A percentile compares a stretch with the other conserved stretches of the same genome.
phyloP scores from a whole-genome alignment of 1,139 yeast species.

The Sugiyamaella neomexicana region DNA sequence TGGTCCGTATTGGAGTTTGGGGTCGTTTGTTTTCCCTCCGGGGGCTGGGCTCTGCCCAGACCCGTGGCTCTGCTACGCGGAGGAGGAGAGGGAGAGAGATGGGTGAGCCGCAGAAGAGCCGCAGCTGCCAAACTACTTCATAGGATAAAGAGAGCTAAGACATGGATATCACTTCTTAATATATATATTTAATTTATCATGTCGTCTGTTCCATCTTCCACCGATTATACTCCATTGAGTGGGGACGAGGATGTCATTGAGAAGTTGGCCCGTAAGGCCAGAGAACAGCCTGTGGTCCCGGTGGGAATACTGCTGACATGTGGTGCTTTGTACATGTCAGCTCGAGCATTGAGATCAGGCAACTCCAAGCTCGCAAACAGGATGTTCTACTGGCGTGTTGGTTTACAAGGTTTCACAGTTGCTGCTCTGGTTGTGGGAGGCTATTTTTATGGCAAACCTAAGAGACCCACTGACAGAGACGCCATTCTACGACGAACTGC shows the following conservation, averaged over 20 bases:
- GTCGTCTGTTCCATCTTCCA: constrained; percentile 7
- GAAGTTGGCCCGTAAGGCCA: constrained; percentile 38
- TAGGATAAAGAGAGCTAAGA: not conserved
- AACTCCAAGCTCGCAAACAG: constrained; percentile 74
- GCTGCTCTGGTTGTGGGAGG: constrained; percentile 84
- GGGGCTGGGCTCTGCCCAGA: constrained; percentile 5
- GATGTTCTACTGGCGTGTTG: constrained; percentile 89
- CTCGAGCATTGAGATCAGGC: constrained; percentile 70
- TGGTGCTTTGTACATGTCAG: constrained; percentile 78
- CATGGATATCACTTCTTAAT: not conserved
- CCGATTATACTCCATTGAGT: constrained; percentile 5
- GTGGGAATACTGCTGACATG: constrained; percentile 76
- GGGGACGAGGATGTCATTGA: constrained; percentile 30
- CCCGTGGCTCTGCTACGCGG: not conserved
- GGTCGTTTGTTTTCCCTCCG: not conserved
- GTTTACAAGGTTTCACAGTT: constrained; percentile 77
- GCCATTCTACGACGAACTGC: constrained; percentile 70
- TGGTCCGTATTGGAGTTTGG: no score
- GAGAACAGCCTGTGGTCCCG: constrained; percentile 55
- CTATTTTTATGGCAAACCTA: constrained; percentile 56
- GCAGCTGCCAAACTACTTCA: not conserved
- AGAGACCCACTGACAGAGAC: constrained; percentile 62
- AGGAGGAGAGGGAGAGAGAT: no score
- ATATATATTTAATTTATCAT: not conserved
- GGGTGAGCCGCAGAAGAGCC: not conserved